A percentile compares a stretch with the other conserved stretches of the same genome.
phyloP scores from a whole-genome alignment of 1,139 yeast species.

The Candida pseudoviswanathii region DNA sequence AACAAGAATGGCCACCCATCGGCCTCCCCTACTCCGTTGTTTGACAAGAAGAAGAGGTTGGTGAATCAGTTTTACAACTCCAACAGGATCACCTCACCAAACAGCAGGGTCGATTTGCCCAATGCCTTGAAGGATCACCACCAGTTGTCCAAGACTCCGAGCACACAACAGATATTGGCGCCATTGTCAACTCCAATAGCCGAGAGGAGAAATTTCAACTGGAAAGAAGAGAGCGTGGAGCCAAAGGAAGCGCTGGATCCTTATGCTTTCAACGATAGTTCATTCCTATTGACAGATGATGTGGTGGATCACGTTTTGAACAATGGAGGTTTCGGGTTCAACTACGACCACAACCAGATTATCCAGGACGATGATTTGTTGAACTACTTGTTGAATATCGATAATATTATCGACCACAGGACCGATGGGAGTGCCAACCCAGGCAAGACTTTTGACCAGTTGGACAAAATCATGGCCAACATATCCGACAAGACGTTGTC shows the following conservation, averaged over 20 bases:
- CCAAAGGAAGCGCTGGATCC: background rate
- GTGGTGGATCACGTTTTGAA: slow-evolving; percentile 21
- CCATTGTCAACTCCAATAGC: slow-evolving; percentile 3
- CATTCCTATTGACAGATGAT: slow-evolving; percentile 12
- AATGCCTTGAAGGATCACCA: slow-evolving; percentile 2
- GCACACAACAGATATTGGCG: slow-evolving; percentile 1
- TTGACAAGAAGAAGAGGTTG: slow-evolving; percentile 30
- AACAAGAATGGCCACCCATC: background rate
- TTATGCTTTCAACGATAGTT: background rate
- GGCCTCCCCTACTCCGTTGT: slow-evolving; percentile 1
- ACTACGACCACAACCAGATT: slow-evolving; percentile 17
- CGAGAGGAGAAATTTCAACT: slow-evolving; percentile 9
- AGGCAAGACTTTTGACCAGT: slow-evolving; percentile 10
- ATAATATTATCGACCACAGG: slow-evolving; percentile 26
- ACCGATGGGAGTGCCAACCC: slow-evolving; percentile 2
- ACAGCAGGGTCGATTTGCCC: slow-evolving; percentile 11
- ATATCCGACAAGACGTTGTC: slow-evolving; percentile 12
- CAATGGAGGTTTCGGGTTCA: slow-evolving; percentile 28
- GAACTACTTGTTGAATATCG: slow-evolving; percentile 36
- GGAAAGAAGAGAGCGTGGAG: slow-evolving; percentile 7
- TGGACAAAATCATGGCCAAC: slow-evolving; percentile 12
- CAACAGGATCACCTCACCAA: slow-evolving; percentile 11
- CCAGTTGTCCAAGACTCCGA: background rate
- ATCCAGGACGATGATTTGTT: slow-evolving; percentile 31
- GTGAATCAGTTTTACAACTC: slow-evolving; percentile 46